phyloP scores from a whole-genome alignment of 164 flowering plant genomes.

The Dillenia suffruticosa region DNA sequence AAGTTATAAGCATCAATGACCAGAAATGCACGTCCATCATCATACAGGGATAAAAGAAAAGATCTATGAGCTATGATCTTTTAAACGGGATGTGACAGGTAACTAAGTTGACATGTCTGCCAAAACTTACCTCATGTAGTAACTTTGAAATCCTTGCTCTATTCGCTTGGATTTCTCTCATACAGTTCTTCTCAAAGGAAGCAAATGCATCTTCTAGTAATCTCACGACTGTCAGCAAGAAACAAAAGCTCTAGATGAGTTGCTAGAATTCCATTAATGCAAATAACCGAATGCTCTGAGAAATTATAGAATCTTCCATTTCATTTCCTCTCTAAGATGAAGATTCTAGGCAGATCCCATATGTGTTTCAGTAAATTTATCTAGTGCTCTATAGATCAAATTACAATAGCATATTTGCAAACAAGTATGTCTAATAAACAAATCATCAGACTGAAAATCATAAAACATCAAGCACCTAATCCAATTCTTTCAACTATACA shows the following conservation, averaged over 20 bases:
- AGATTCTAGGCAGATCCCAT: not conserved
- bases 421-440: too few relatives aligned
- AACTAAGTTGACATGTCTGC: too few relatives aligned
- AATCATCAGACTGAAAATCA: too few relatives aligned
- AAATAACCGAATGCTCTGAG: not conserved
- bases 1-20: constrained; percentile 99
- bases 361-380: not conserved
- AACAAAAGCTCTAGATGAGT: constrained; percentile 1
- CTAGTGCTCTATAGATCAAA: too few relatives aligned
- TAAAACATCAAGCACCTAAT: too few relatives aligned
- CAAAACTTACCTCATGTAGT: constrained; percentile 72
- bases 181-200: constrained; percentile 97
- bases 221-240: constrained; percentile 65
- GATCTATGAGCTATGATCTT: too few relatives aligned
- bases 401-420: too few relatives aligned
- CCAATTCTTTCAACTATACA: too few relatives aligned
- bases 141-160: constrained; percentile 81
- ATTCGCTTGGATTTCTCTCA: constrained; percentile 88
- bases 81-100: too few relatives aligned
- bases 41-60: too few relatives aligned
- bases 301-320: not conserved
- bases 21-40: too few relatives aligned
- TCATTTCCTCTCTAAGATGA: too few relatives aligned
- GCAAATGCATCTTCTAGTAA: constrained; percentile 94
- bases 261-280: not conserved